phyloP scores from a whole-genome alignment of 106 monocot species.

The Posidonia australis region DNA sequence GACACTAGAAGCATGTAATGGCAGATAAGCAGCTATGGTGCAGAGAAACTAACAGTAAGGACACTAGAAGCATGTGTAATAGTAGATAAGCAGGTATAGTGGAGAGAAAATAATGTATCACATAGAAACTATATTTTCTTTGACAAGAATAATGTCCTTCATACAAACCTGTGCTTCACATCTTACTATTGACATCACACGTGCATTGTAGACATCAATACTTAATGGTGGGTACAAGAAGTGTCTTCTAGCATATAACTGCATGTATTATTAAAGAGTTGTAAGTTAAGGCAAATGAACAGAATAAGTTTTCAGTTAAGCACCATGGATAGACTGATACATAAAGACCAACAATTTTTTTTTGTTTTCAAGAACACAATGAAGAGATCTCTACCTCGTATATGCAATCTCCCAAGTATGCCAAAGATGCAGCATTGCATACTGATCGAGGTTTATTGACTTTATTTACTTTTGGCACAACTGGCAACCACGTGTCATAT shows the following conservation, averaged over 20 bases:
- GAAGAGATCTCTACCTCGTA: slow-evolving; percentile 57
- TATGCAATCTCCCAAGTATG: slow-evolving; percentile 92
- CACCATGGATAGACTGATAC: neutral
- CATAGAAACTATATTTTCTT: neutral
- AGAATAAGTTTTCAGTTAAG: neutral
- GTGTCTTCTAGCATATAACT: slow-evolving; percentile 94
- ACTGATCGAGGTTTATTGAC: slow-evolving; percentile 84
- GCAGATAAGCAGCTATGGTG: neutral
- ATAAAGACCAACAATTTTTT: neutral
- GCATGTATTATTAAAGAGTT: slow-evolving; percentile 11
- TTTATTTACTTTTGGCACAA: slow-evolving; percentile 35
- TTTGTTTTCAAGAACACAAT: neutral
- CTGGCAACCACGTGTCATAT: slow-evolving; percentile 77
- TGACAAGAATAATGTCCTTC: neutral
- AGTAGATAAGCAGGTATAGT: neutral
- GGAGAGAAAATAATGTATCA: neutral
- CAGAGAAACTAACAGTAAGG: neutral
- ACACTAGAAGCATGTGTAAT: neutral
- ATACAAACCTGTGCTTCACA: slow-evolving; percentile 90
- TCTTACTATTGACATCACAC: slow-evolving; percentile 87
- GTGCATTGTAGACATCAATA: slow-evolving; percentile 80
- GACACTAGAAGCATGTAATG: neutral
- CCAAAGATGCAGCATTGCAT: slow-evolving; percentile 80
- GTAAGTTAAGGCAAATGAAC: neutral
- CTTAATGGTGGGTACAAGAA: slow-evolving; percentile 82